A percentile compares a stretch with the other conserved stretches of the same genome.
phyloP scores from a whole-genome alignment of 140 eudicot species.

The Ambrosia hybrid region DNA sequence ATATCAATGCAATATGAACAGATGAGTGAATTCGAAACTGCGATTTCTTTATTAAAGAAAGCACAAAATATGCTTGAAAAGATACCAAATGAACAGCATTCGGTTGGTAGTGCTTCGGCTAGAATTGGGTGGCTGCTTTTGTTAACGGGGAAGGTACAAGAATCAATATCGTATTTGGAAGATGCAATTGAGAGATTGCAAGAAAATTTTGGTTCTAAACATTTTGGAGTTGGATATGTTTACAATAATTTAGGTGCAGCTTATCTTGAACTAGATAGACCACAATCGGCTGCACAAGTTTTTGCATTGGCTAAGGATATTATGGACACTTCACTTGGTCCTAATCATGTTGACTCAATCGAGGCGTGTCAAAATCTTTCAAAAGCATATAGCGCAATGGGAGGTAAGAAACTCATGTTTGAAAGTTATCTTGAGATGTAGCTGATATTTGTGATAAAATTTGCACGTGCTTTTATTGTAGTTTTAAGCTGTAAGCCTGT shows the following conservation, averaged over 20 bases:
- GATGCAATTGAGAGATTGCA: conserved; percentile 83
- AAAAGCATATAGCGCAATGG: conserved; percentile 89
- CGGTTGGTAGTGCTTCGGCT: conserved; percentile 79
- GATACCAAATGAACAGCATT: conserved; percentile 79
- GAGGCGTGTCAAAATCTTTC: conserved; percentile 91
- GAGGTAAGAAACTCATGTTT: conserved; percentile 44
- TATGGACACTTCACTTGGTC: conserved; percentile 88
- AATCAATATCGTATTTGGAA: conserved; percentile 79
- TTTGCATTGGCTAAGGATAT: conserved; percentile 90
- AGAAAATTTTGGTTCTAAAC: conserved; percentile 86
- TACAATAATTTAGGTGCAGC: conserved; percentile 91
- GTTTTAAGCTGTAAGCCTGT: not conserved
- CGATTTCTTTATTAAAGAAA: conserved; percentile 79
- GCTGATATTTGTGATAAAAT: not conserved
- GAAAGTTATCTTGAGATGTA: conserved; percentile 1
- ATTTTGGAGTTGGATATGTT: conserved; percentile 89
- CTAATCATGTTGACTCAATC: conserved; percentile 79
- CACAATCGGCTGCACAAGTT: conserved; percentile 90
- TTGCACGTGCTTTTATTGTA: not conserved
- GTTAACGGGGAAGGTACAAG: conserved; percentile 71
- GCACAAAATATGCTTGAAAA: conserved; percentile 71
- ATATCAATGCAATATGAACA: conserved; percentile 83
- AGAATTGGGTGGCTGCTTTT: conserved; percentile 87
- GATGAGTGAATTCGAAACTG: conserved; percentile 77
- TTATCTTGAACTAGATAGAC: conserved; percentile 82